Evolutionary conservation across 2,329 filamentous ascomycete species (phyloP), one percentile per base, ranked within the genome.

Genomic region (Leptographium wingfieldii): DNA sequence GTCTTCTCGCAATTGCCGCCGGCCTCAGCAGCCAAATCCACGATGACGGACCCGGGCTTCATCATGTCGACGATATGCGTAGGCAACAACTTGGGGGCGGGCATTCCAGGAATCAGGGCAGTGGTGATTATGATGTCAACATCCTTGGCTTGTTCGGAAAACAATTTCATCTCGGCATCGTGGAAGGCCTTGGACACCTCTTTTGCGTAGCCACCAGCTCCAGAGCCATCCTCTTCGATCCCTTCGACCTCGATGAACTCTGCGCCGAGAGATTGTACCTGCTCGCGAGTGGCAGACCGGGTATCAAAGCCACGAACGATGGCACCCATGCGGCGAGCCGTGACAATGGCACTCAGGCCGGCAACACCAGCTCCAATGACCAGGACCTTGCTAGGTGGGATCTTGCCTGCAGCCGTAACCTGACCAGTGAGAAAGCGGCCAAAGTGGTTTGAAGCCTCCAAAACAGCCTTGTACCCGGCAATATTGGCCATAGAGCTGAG

Each of bases 121-220:
- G 91, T 96, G 1, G 90, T 95, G 69, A 96, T 88, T 63, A 96
- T 88, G 64, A 96, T 95, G 71, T 96, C 90, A 57, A 95, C 90
- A 48, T 96, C 91, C 61, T 83, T 81, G 63, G 87, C 88, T 71
- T 95, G 91, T 66, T 94, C 87, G 69, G 88, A 84, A 73, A 96
- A 96, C 0, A 96, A 79, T 71, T 89, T 92, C 90, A 95, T 95
- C 71, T 96, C 90, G 6, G 90, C 90, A 62, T 90, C 89, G 70
- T 94, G 90, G 68, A 95, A 96, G 65, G 92, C 90, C 68, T 92
- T 91, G 59, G 89, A 94, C 90, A 95, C 95, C 69, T 92, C 89
- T 69, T 95, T 95, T 58, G 89, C 90, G 68, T 96, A 96, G 19
- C 91, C 91, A 33, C 91, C 90, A 10, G 87, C 84, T 2, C 90